Evolutionary conservation across 495 filamentous ascomycete species (phyloP).

Genomic region (Cudoniella acicularis): DNA sequence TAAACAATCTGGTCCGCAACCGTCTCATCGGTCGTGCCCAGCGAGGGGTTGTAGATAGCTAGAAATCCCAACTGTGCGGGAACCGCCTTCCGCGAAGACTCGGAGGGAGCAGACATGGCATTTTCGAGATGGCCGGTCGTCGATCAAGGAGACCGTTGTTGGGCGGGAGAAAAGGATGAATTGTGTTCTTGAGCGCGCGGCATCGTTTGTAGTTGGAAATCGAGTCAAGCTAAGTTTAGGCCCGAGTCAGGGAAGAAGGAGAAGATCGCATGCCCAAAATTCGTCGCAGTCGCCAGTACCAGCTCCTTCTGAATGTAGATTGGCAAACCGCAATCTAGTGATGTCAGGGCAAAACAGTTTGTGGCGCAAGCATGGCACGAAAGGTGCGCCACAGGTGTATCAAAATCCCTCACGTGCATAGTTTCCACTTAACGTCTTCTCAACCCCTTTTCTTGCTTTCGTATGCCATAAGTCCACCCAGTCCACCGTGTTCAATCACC

Average conservation of each 20-base stretch:
- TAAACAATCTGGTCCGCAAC: constrained; percentile 89
- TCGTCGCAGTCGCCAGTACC: too few species aligned
- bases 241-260: neutral
- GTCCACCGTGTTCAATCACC: too few species aligned
- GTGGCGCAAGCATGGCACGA: too few species aligned
- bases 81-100: constrained; percentile 34
- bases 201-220: neutral
- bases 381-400: too few species aligned
- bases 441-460: too few species aligned
- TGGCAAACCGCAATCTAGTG: too few species aligned
- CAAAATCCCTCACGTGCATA: too few species aligned
- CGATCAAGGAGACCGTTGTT: neutral
- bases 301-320: neutral
- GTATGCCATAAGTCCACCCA: too few species aligned
- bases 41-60: constrained; percentile 88
- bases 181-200: neutral
- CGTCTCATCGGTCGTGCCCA: constrained; percentile 86
- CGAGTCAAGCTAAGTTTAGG: neutral
- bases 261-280: too few species aligned
- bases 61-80: constrained; percentile 87
- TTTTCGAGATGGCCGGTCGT: neutral
- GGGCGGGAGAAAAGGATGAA: neutral
- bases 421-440: too few species aligned
- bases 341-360: too few species aligned
- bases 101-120: constrained; percentile 27